These are phyloP conservation scores for Meyerozyma sp. DNA, from an alignment of 1,139 yeast genomes.

Conservation along the genomic window DNA sequence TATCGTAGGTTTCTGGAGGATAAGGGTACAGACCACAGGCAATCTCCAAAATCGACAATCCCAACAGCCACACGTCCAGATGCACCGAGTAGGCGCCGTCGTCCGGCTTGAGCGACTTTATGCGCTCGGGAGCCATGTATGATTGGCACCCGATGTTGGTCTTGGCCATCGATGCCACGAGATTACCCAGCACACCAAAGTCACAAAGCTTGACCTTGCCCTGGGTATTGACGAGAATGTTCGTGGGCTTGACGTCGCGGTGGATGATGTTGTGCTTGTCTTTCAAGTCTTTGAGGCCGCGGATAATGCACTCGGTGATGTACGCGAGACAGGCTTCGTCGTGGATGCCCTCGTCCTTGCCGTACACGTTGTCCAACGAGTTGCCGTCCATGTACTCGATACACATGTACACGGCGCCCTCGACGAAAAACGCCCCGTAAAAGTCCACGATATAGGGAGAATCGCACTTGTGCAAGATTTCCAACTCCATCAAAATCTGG, in stretches of 20 bases:
- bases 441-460: constrained; percentile 92
- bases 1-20: constrained; percentile 88
- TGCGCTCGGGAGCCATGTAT: constrained; percentile 98
- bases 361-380: constrained; percentile 81
- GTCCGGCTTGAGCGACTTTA: constrained; percentile 53
- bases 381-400: constrained; percentile 99
- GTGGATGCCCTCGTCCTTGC: constrained; percentile 62
- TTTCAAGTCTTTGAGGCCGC: constrained; percentile 80
- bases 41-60: constrained; percentile 80
- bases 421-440: constrained; percentile 94
- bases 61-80: constrained; percentile 95
- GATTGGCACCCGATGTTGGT: constrained; percentile 98
- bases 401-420: constrained; percentile 97
- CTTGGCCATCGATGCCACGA: constrained; percentile 92
- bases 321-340: constrained; percentile 74
- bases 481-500: constrained; percentile 93
- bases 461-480: constrained; percentile 83
- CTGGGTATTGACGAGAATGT: constrained; percentile 69
- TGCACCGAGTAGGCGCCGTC: constrained; percentile 87
- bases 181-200: constrained; percentile 93
- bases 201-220: constrained; percentile 94
- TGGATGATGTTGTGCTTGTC: constrained; percentile 88
- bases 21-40: constrained; percentile 93
- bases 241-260: constrained; percentile 96
- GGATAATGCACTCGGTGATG: constrained; percentile 74